phyloP scores from a whole-genome alignment of 2,329 filamentous ascomycete species.

The Didymella lethalis region DNA sequence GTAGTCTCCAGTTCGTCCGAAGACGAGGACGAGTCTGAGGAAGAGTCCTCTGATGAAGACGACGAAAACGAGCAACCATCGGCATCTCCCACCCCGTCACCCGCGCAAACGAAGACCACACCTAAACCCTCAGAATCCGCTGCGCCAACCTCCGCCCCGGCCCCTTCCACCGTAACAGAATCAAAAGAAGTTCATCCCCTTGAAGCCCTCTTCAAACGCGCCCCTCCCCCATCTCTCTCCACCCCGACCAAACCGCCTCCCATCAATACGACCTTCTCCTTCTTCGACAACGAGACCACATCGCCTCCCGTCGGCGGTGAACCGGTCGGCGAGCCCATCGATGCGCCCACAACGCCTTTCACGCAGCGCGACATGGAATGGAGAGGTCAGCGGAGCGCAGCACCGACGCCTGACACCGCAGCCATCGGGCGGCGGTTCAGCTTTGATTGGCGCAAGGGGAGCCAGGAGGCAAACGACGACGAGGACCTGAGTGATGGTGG shows the following conservation, averaged over 20 bases:
- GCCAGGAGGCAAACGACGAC: slow-evolving; percentile 53
- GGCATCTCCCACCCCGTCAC: slow-evolving; percentile 25
- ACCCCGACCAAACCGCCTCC: slow-evolving; percentile 47
- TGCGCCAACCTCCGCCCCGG: slow-evolving; percentile 15
- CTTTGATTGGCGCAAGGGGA: slow-evolving; percentile 56
- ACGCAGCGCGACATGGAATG: slow-evolving; percentile 79
- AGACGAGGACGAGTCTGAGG: slow-evolving; percentile 34
- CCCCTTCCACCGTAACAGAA: slow-evolving; percentile 19
- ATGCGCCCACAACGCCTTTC: slow-evolving; percentile 78
- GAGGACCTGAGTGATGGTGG: slow-evolving; percentile 35
- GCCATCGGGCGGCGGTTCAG: slow-evolving; percentile 71
- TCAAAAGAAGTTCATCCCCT: slow-evolving; percentile 75
- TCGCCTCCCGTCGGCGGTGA: slow-evolving; percentile 13
- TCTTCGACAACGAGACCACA: slow-evolving; percentile 68
- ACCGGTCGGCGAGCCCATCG: slow-evolving; percentile 48
- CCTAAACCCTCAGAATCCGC: slow-evolving; percentile 14
- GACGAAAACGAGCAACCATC: slow-evolving; percentile 6
- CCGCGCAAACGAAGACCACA: slow-evolving; percentile 21
- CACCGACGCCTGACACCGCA: slow-evolving; percentile 93
- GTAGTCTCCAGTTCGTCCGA: slow-evolving; percentile 50
- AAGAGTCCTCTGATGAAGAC: slow-evolving; percentile 28
- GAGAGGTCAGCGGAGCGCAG: slow-evolving; percentile 81
- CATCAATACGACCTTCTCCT: slow-evolving; percentile 73
- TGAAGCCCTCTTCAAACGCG: slow-evolving; percentile 88
- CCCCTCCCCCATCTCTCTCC: slow-evolving; percentile 52